phyloP scores from a whole-genome alignment of 768 basidiomycete species.

The Leccinellum albellum region DNA sequence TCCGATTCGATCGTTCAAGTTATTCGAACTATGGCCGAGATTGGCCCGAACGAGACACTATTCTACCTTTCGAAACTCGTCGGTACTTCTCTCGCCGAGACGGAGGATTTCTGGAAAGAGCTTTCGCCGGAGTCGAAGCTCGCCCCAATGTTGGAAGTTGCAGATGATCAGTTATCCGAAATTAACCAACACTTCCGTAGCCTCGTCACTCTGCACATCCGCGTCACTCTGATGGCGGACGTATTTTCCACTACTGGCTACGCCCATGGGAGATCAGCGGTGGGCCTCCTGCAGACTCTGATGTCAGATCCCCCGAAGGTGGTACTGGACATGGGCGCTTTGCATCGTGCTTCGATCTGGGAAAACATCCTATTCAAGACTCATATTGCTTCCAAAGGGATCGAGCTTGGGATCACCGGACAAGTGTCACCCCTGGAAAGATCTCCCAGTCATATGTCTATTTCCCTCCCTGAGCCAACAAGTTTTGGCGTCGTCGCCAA shows the following conservation, averaged over 20 bases:
- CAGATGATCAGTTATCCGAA: constrained; percentile 44
- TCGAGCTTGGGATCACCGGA: constrained; percentile 44
- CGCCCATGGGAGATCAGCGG: constrained; percentile 73
- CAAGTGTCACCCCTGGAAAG: constrained; percentile 45
- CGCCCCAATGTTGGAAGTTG: constrained; percentile 52
- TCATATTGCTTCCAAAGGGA: constrained; percentile 51
- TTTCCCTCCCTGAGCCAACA: constrained; percentile 40
- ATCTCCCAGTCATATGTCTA: constrained; percentile 42
- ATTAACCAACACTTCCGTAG: constrained; percentile 67
- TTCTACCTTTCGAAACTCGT: constrained; percentile 67
- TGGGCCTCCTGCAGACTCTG: constrained; percentile 69
- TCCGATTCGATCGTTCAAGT: constrained; percentile 88
- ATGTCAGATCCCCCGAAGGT: constrained; percentile 62
- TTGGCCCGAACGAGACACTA: constrained; percentile 73
- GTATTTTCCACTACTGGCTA: constrained; percentile 82
- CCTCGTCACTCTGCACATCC: constrained; percentile 72
- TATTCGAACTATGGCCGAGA: constrained; percentile 85
- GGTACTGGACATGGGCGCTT: constrained; percentile 65
- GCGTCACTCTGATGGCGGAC: constrained; percentile 80
- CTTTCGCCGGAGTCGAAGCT: constrained; percentile 57
- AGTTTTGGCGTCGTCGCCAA: constrained; percentile 30
- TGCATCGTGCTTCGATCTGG: constrained; percentile 83
- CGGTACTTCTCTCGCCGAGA: constrained; percentile 63
- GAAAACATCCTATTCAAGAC: constrained; percentile 79
- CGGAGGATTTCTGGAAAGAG: constrained; percentile 66